A percentile compares a stretch with the other conserved stretches of the same genome.
These are phyloP conservation scores for Colletotrichum tropicale DNA, from an alignment of 2,329 filamentous ascomycete genomes.

Conservation along the genomic window DNA sequence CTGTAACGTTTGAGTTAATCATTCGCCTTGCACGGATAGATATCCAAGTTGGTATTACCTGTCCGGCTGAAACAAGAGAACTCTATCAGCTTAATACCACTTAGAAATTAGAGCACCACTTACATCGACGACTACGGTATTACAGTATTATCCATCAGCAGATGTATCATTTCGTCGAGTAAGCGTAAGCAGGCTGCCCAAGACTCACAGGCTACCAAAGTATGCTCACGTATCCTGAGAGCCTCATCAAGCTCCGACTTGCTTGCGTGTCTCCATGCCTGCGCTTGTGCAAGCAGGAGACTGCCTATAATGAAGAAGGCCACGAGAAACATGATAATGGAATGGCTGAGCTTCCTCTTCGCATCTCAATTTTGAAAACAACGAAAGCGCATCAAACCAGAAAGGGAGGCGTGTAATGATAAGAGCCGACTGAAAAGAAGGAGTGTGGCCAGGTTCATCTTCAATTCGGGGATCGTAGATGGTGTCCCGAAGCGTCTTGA, in stretches of 20 bases:
- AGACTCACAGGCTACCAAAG: conserved; percentile 36
- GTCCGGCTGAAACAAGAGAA: not conserved
- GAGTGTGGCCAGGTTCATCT: not conserved
- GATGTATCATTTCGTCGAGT: too few relatives aligned
- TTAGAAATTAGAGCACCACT: not conserved
- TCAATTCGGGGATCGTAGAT: not conserved
- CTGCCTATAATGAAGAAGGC: not conserved
- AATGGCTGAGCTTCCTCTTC: not conserved
- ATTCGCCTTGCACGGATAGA: not conserved
- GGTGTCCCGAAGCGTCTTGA: not conserved
- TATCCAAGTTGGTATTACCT: not conserved
- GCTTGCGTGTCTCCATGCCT: not conserved
- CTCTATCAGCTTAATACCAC: not conserved
- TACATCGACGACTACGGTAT: not conserved
- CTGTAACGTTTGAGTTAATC: conserved; percentile 11
- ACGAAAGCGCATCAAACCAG: not conserved
- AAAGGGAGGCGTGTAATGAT: not conserved
- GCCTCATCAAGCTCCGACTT: not conserved
- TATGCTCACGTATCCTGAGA: conserved; percentile 22
- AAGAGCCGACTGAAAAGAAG: not conserved
- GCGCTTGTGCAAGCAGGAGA: not conserved
- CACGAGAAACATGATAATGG: not conserved
- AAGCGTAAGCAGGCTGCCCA: not conserved
- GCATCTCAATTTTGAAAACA: not conserved
- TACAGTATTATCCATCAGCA: not conserved